A percentile compares a stretch with the other conserved stretches of the same genome.
Conservation (phyloP, 257 asterid species). For the Sherardia arvensis region DNA sequence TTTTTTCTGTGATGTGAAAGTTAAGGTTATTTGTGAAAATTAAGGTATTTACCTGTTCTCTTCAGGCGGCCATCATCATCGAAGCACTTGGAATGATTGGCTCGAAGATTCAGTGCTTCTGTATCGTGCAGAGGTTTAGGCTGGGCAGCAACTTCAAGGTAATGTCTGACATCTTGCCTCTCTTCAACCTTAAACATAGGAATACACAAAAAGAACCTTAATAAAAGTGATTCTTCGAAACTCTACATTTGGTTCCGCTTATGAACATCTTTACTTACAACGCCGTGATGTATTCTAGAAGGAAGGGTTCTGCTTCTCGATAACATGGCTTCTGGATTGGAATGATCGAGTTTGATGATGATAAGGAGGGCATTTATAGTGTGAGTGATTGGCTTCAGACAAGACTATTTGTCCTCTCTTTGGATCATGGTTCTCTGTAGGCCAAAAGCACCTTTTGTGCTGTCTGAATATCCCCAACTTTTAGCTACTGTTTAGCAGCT, state of each 20-base stretch:
- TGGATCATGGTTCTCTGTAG: not conserved
- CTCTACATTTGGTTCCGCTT: too few relatives aligned
- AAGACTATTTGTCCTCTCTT: not conserved
- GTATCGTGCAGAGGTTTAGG: conserved; percentile 20
- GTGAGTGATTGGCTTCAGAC: not conserved
- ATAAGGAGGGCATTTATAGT: not conserved
- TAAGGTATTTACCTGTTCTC: conserved; percentile 22
- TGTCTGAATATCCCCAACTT: not conserved
- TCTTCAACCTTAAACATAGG: conserved; percentile 24
- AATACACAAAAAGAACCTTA: not conserved
- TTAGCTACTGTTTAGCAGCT: not conserved
- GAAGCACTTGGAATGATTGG: conserved; percentile 33
- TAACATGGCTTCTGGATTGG: conserved; percentile 14
- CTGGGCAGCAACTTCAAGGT: conserved; percentile 25
- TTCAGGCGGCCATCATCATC: conserved; percentile 34
- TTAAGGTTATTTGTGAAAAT: not conserved
- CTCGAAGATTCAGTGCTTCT: conserved; percentile 23
- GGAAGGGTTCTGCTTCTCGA: conserved; percentile 37
- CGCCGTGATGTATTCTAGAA: conserved; percentile 24
- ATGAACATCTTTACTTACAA: conserved; percentile 10
- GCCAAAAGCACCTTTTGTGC: not conserved
- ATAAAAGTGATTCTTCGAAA: too few relatives aligned
- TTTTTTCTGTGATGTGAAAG: not conserved
- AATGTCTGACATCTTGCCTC: conserved; percentile 26
- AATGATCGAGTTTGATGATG: not conserved